Base-by-base conservation (phyloP, 345 rosid genomes). In the Lumnitzera racemosa region DNA sequence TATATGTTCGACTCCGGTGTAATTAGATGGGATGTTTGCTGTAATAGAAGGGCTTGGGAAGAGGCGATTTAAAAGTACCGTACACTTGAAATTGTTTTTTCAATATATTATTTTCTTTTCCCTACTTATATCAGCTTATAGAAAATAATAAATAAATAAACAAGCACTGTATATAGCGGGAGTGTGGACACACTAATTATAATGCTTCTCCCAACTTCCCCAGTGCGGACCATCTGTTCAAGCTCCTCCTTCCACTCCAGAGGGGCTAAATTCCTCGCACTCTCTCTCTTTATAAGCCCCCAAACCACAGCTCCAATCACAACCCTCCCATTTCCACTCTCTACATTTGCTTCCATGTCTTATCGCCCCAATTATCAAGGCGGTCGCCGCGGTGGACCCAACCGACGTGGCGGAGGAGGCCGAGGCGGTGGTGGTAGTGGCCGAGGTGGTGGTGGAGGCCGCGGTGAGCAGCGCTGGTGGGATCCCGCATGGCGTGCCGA, bases 401-500 rank as follows among this genome's bases (percentile, higher is more conserved):
- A 11, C 16, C 53, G 61, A 10, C 15, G 68, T 23, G 65, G 78
- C 15, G 72, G 87, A 12, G 80, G 85, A 25, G 58, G 69, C 5
- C 72, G 78, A 15, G 72, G 72, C 11, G 80, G 80, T 3, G 81
- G 84, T 46, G 65, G 92, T 0, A 73, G 88, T 0, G 72, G 85
- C 2, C 76, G 83, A 0, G 69, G 84, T 1, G 67, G 88, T 5
- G 72, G 83, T 0, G 86, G 95, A 0, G 82, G 95, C 1, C 76
- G 95, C n/a, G 96, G 96, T 1, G 96, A 92, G 70, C 97, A 92
- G 77, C 83, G 98, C 16, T 92, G 96, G 97, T 92, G 98, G 98
- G 98, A 92, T 72, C 97, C 98, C 0, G 98, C 77, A 6, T 92
- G 98, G 98, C 86, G 97, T 56, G 98, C 96, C 7, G 96, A 89